Evolutionary conservation across 345 rosid genomes (phyloP).

Genomic region (Lagerstroemia speciosa): DNA sequence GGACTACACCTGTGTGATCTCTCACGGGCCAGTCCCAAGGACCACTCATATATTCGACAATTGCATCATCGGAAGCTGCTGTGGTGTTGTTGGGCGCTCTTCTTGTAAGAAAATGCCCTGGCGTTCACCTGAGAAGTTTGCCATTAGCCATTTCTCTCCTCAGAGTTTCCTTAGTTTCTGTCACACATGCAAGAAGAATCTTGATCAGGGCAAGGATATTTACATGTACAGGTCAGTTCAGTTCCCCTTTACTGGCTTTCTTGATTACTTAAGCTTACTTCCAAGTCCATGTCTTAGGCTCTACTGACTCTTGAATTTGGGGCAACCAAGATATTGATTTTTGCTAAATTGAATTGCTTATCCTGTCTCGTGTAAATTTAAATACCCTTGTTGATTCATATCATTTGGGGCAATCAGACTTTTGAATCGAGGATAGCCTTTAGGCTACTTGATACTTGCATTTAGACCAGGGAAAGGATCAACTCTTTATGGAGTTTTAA

Average conservation of each 20-base stretch:
- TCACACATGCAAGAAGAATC: slow-evolving; percentile 63
- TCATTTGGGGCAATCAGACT: background rate
- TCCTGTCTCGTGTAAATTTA: background rate
- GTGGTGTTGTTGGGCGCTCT: slow-evolving; percentile 39
- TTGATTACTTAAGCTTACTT: background rate
- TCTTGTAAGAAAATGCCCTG: slow-evolving; percentile 21
- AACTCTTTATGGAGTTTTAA: too few relatives aligned
- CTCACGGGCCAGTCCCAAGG: slow-evolving; percentile 73
- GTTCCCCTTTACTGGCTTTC: background rate
- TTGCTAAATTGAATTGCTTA: background rate
- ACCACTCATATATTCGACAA: slow-evolving; percentile 83
- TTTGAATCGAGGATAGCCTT: background rate
- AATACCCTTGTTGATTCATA: background rate
- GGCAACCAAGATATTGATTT: background rate
- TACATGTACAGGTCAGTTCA: slow-evolving; percentile 78
- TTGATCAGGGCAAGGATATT: slow-evolving; percentile 74
- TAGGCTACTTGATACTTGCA: background rate
- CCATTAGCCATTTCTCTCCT: slow-evolving; percentile 22
- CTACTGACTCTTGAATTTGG: background rate
- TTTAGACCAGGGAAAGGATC: background rate
- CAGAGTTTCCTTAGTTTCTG: slow-evolving; percentile 72
- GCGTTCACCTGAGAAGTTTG: slow-evolving; percentile 12
- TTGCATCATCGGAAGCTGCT: slow-evolving; percentile 61
- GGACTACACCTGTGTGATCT: slow-evolving; percentile 87
- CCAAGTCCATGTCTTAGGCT: background rate